These are phyloP conservation scores for Trichothecium sympodiale DNA, from an alignment of 2,329 filamentous ascomycete species.

Conservation along the genomic window DNA sequence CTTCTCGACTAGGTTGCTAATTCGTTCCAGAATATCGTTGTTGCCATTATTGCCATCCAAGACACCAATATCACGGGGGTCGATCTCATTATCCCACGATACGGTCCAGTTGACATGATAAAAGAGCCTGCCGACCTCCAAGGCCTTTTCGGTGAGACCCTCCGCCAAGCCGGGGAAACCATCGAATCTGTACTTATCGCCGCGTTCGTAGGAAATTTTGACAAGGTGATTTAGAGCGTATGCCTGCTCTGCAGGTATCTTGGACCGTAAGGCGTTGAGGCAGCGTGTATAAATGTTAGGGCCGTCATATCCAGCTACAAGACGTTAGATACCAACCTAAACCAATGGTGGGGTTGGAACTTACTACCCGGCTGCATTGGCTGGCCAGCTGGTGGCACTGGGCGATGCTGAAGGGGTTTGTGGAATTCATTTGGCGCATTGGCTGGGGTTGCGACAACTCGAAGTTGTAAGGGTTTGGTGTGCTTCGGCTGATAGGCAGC, in stretches of 20 bases:
- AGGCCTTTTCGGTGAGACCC: constrained; percentile 72
- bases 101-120: constrained; percentile 76
- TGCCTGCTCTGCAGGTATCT: constrained; percentile 71
- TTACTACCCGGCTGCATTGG: constrained; percentile 52
- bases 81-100: constrained; percentile 47
- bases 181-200: constrained; percentile 92
- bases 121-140: constrained; percentile 69
- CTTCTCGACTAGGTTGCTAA: constrained; percentile 49
- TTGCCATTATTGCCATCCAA: constrained; percentile 39
- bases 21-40: constrained; percentile 49
- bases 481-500: constrained; percentile 59
- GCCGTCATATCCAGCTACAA: constrained; percentile 51
- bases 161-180: constrained; percentile 83
- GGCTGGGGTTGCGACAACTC: constrained; percentile 63
- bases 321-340: constrained; percentile 5
- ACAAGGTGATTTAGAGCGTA: constrained; percentile 89
- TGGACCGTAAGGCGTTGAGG: constrained; percentile 71
- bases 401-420: constrained; percentile 28
- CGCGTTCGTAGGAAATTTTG: constrained; percentile 88
- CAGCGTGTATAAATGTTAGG: constrained; percentile 89
- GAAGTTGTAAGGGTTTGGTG: constrained; percentile 53
- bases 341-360: constrained; percentile 13
- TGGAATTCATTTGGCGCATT: constrained; percentile 60
- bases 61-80: constrained; percentile 38
- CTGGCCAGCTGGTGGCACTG: constrained; percentile 24